These are phyloP conservation scores for Pythium dissimile DNA, from an alignment of 352 stramenopile genomes.

Conservation along the genomic window DNA sequence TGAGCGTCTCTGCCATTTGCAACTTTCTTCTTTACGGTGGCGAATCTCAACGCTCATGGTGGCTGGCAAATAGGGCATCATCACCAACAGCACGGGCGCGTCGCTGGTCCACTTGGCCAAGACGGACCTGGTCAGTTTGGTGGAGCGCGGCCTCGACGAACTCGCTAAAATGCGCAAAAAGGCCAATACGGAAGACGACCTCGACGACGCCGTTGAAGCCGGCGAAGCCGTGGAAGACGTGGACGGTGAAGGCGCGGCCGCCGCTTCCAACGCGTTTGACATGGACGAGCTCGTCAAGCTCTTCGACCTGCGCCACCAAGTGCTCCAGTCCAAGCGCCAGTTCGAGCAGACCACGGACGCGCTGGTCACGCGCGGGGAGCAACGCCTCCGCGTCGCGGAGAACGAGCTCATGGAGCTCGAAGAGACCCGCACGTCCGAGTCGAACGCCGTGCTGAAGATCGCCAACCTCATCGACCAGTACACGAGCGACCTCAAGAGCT, in stretches of 20 bases:
- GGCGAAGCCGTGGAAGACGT: conserved; percentile 18
- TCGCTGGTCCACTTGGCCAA: conserved; percentile 76
- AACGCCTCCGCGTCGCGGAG: conserved; percentile 48
- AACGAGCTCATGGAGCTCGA: conserved; percentile 61
- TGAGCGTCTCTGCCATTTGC: no score
- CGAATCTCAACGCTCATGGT: no score
- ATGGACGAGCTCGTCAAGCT: conserved; percentile 67
- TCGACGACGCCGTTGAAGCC: conserved; percentile 16
- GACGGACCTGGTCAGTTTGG: conserved; percentile 55
- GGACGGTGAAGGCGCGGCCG: neutral
- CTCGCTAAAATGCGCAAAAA: conserved; percentile 35
- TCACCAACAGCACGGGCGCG: conserved; percentile 68
- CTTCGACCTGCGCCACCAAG: conserved; percentile 71
- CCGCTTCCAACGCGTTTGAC: conserved; percentile 35
- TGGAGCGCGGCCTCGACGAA: conserved; percentile 54
- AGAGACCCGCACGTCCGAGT: conserved; percentile 38
- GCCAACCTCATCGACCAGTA: conserved; percentile 55
- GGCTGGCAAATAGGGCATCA: conserved; percentile 45
- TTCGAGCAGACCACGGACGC: conserved; percentile 57
- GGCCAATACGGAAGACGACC: conserved; percentile 19
- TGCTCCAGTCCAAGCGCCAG: conserved; percentile 62
- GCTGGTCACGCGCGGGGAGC: conserved; percentile 52
- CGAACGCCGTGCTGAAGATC: conserved; percentile 42
- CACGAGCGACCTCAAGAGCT: conserved; percentile 45
- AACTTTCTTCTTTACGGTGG: no score